Evolutionary conservation across 768 basidiomycete species (phyloP), one percentile per base, ranked within the genome.

Genomic region (Polyporus arcularius): DNA sequence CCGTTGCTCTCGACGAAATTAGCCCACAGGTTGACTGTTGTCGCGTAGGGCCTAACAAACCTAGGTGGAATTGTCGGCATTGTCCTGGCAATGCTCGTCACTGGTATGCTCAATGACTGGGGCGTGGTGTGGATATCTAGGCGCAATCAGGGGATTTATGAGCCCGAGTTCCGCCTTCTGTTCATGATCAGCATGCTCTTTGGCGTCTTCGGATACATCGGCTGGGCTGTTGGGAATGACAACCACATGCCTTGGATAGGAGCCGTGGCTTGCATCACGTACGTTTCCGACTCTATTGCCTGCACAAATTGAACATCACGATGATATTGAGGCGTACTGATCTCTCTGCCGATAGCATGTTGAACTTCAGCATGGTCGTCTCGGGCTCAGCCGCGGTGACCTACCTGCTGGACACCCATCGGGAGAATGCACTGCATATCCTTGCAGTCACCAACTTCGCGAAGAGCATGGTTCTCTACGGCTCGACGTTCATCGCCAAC

Each of bases 381-480:
- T 76, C 76, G 15, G 74, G 76, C 5, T 70, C 79, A 4, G 76
- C 77, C 12, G 75, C 78, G 10, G 74, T 79, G n/a, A 77, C 78
- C 4, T 81, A 82, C 64, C 69, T 80, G 9, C 75, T 82, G n/a
- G 79, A 82, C 62, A 76, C 73, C 15, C 78, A 80, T 65, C 74
- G 73, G 21, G 63, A 70, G 32, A 74, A 78, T 64, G 75, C 79
- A 8, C 68, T 79, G 42, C 78, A 79, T 60, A 67, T 75, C 55
- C 69, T 79, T 50, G 78, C 79, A 7, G 63, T 80, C 41, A 74
- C 69, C 63, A 80, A 79, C 66, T 80, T 80, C 40, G 49, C 61
- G 57, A 80, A 81, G 68, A 79, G 80, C 62, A 75, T 80, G 68
- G 73, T 79, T 32, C 70, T 79, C n/a, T 80, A 79, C 61, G 75